Evolutionary conservation across 176 grass and related monocot species (phyloP), one percentile per base, ranked within the genome.

Genomic region (Leersia perrieri): DNA sequence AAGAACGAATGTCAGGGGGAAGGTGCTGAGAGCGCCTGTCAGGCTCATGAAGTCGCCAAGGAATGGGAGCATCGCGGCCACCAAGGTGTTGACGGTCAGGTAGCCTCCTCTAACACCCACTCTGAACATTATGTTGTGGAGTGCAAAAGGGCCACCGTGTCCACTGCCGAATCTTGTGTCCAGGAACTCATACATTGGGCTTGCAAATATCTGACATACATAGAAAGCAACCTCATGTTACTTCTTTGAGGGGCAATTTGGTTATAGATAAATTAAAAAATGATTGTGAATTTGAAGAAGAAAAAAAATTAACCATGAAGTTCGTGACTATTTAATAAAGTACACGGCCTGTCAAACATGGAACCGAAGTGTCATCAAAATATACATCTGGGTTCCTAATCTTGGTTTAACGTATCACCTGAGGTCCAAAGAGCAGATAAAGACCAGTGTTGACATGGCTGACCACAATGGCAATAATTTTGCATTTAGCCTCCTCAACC

Each of bases 11-110:
- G 92, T 91, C 45, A 94, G 88, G 3, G 92, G 92, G 70, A 90
- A 94, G 1, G 85, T 86, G 85, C 91, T 90, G 31, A 94, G 73
- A 39, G 92, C 92, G 1, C 88, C 92, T 0, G 92, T 94, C 75
- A 94, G 84, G 79, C 92, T 94, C 88, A 94, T 94, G 63, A 94
- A 94, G 81, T 94, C 92, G 7, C 92, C 92, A 0, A 94, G 74
- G 72, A 91, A 94, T 2, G 92, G 92, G 47, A 94, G 75, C 89
- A 88, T 60, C 28, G 92, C 92, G 9, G 92, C 92, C 79, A 94
- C 83, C n/a, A 94, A 75, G n/a, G 92, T 94, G 86, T 88, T 91
- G 31, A 94, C 20, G 3, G 86, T 77, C 11, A 94, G 79, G 66
- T 94, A 94, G 11, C 92, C 88, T 51, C 92, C 92, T 85, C 92